Percentiles rank a stretch among this genome's conserved stretches.
phyloP scores from a whole-genome alignment of 2,329 filamentous ascomycete species.

The Cordyceps farinosa region DNA sequence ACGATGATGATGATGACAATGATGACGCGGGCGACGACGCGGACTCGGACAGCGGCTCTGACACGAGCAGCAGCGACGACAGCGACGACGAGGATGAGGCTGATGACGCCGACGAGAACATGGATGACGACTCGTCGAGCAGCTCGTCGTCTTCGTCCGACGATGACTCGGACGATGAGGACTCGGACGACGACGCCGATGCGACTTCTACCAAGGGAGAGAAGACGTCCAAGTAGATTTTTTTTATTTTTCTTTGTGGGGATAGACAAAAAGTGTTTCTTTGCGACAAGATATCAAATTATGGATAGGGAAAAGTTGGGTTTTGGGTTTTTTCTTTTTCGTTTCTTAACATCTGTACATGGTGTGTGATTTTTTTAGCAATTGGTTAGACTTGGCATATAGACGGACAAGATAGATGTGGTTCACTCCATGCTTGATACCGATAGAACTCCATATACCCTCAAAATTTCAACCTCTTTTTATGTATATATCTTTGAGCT shows the following conservation, averaged over 20 bases:
- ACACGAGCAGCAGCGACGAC: constrained; percentile 16
- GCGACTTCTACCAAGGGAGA: constrained; percentile 9
- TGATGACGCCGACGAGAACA: constrained; percentile 26
- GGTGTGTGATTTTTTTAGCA: constrained; percentile 1
- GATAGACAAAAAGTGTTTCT: constrained; percentile 7
- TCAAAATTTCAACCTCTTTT: background rate
- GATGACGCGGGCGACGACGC: constrained; percentile 36
- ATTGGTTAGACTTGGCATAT: constrained; percentile 20
- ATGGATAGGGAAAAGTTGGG: constrained; percentile 7
- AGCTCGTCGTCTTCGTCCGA: constrained; percentile 41
- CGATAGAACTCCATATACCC: constrained; percentile 14
- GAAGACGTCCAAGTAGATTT: constrained; percentile 16
- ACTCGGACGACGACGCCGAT: constrained; percentile 30
- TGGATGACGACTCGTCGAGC: constrained; percentile 33
- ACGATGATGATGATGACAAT: constrained; percentile 35
- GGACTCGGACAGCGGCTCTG: constrained; percentile 26
- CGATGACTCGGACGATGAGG: constrained; percentile 33
- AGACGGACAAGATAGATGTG: constrained; percentile 20
- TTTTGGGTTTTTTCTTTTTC: background rate
- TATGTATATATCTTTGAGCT: background rate
- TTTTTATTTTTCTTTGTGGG: constrained; percentile 8
- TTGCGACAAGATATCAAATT: background rate
- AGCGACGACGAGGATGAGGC: constrained; percentile 19
- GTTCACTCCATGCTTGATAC: constrained; percentile 11
- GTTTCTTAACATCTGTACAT: background rate